phyloP scores from a whole-genome alignment of 176 grass and related monocot species.

The Areca catechu region DNA sequence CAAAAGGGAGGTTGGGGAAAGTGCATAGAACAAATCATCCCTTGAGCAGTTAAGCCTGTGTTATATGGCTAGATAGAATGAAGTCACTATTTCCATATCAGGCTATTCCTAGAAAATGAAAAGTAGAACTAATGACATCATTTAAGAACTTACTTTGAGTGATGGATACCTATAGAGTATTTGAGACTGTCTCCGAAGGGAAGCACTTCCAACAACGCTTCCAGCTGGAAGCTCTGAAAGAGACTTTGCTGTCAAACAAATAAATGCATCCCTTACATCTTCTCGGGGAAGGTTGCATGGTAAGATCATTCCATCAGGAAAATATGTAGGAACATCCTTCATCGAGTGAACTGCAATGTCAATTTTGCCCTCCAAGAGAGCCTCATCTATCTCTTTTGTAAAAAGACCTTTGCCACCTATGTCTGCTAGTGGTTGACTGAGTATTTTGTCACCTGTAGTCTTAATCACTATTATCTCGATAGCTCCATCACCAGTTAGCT shows the following conservation, averaged over 20 bases:
- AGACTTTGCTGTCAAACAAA: slow-evolving; percentile 65
- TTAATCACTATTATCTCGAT: slow-evolving; percentile 93
- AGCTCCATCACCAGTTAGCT: slow-evolving; percentile 71
- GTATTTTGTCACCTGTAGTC: slow-evolving; percentile 81
- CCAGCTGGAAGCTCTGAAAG: slow-evolving; percentile 85
- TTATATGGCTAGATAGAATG: too few relatives aligned
- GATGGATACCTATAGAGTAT: slow-evolving; percentile 88
- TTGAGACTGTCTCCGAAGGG: slow-evolving; percentile 84
- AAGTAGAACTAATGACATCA: neutral
- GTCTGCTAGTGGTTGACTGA: slow-evolving; percentile 89
- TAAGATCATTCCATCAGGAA: slow-evolving; percentile 76
- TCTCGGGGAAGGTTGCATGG: slow-evolving; percentile 90
- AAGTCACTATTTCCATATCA: too few relatives aligned
- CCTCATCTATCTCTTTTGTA: slow-evolving; percentile 96
- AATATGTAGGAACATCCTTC: slow-evolving; percentile 96
- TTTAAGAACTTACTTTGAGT: slow-evolving; percentile 46
- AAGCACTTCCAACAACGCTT: slow-evolving; percentile 90
- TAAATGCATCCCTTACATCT: slow-evolving; percentile 98
- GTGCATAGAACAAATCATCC: too few relatives aligned
- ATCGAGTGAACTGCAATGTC: slow-evolving; percentile 97
- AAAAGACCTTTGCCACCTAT: slow-evolving; percentile 98
- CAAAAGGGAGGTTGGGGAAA: too few relatives aligned
- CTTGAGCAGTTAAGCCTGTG: too few relatives aligned
- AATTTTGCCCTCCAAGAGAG: slow-evolving; percentile 72
- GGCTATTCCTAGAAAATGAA: too few relatives aligned